These are phyloP conservation scores for Boletus speciosus DNA, from an alignment of 768 basidiomycete genomes.

Conservation along the genomic window DNA sequence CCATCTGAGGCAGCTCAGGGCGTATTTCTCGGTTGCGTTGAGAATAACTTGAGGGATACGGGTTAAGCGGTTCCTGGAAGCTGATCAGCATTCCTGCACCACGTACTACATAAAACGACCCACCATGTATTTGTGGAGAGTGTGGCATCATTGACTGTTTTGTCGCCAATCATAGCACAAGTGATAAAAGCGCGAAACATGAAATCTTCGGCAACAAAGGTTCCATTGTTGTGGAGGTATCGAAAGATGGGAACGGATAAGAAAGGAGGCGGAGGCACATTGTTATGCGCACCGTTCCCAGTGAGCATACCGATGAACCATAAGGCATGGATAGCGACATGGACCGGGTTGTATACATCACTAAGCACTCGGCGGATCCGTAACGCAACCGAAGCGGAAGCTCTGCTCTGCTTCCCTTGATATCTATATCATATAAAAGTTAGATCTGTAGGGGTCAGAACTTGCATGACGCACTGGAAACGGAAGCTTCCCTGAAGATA, in stretches of 20 bases:
- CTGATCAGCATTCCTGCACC: slow-evolving; percentile 4
- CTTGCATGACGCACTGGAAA: slow-evolving; percentile 20
- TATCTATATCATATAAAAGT: slow-evolving; percentile 13
- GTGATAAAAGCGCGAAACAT: slow-evolving; percentile 33
- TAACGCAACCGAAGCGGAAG: slow-evolving; percentile 7
- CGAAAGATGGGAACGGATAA: slow-evolving; percentile 29
- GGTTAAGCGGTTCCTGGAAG: slow-evolving; percentile 21
- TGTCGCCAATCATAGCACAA: slow-evolving; percentile 37
- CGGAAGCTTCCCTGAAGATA: slow-evolving; percentile 11
- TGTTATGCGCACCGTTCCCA: slow-evolving; percentile 9
- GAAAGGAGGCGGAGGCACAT: slow-evolving; percentile 20
- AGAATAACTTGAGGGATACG: slow-evolving; percentile 21
- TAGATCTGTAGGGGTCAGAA: background rate
- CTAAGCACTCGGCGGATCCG: slow-evolving; percentile 23
- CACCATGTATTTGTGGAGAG: slow-evolving; percentile 33
- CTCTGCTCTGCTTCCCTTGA: slow-evolving; percentile 6
- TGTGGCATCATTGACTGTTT: slow-evolving; percentile 31
- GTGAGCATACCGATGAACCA: slow-evolving; percentile 33
- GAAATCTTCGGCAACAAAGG: slow-evolving; percentile 30
- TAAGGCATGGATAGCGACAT: slow-evolving; percentile 28
- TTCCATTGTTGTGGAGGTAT: slow-evolving; percentile 28
- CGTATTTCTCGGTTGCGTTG: slow-evolving; percentile 23
- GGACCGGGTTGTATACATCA: slow-evolving; percentile 25
- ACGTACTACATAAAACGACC: background rate
- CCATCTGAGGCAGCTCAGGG: slow-evolving; percentile 22